Base-by-base conservation (phyloP, 306 rosid genomes). In the Medicago arabica region DNA sequence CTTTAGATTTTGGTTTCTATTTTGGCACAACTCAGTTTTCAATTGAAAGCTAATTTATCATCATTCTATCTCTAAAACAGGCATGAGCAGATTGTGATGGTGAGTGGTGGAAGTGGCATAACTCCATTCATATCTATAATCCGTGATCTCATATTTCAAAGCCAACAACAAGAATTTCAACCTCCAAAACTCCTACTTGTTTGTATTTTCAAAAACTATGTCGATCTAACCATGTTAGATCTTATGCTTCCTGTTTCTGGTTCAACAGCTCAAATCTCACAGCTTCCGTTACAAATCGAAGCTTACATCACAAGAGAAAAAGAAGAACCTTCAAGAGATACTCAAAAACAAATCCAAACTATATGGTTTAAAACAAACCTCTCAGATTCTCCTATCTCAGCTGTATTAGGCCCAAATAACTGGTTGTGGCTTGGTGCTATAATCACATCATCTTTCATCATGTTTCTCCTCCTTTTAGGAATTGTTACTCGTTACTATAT, bases 81-180 rank as follows among this genome's bases (percentile, higher is more conserved):
- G 21, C 61, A 74, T 14, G 61, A 74, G 6, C 36, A 74, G 60
- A 57, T 74, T 46, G 78, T 61, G 36, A 60, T 74, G 46, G 47
- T 74, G 31, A 44, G 70, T 62, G 91, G 96, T 71, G 96, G 97
- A 18, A 87, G 87, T 69, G 96, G 97, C 12, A 79, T 89, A 7
- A 72, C 92, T 44, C 87, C 96, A 2, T 87, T 88, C 67, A 76
- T 89, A 59, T 85, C 97, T 51, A 75, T 92, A 76, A 88, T 89
- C 74, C 85, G 89, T 0, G 93, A 92, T 31, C 77, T 92, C 11
- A 80, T 88, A 6, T 85, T 79, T 69, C 87, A 75, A 69, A 85
- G 75, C 85, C 79, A 79, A 58, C 75, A 80, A 47, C 71, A 73
- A 28, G 59, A 78, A 21, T 55, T 23, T 9, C 81, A 75, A 1